Conservation (phyloP, 1,284 basidiomycete species). For the Trichosporon asahii region DNA sequence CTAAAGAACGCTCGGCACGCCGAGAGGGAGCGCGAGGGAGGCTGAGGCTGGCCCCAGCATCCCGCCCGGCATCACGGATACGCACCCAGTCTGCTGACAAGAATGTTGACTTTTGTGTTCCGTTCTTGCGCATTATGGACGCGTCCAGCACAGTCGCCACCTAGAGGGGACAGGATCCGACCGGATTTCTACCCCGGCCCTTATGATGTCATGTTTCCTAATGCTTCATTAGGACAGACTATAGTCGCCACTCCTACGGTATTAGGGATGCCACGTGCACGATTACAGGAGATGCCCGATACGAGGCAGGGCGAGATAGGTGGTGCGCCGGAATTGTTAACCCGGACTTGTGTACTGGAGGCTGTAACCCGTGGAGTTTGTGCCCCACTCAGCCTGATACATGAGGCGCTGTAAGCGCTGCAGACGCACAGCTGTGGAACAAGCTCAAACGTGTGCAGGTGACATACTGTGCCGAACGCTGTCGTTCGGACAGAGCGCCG, state of each 20-base stretch:
- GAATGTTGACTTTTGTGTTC: slow-evolving; percentile 3
- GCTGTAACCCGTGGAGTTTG: not conserved
- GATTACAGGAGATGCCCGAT: not conserved
- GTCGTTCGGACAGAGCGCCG: not conserved
- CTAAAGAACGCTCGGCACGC: not conserved
- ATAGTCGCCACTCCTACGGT: not conserved
- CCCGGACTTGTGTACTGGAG: not conserved
- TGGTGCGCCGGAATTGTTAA: not conserved
- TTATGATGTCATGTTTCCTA: not conserved
- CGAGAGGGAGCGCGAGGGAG: not conserved
- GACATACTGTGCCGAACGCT: not conserved
- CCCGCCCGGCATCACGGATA: not conserved
- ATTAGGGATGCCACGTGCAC: not conserved
- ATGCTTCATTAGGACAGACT: not conserved
- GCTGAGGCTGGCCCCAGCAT: too few species aligned
- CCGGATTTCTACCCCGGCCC: not conserved
- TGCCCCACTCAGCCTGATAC: not conserved
- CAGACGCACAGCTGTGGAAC: not conserved
- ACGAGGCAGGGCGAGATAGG: not conserved
- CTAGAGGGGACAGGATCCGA: not conserved
- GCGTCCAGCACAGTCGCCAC: not conserved
- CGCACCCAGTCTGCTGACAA: not conserved
- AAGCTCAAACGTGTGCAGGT: not conserved
- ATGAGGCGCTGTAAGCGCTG: not conserved
- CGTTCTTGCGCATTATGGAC: not conserved